Evolutionary conservation across 495 filamentous ascomycete species (phyloP).

Genomic region (Apodospora peruviana): DNA sequence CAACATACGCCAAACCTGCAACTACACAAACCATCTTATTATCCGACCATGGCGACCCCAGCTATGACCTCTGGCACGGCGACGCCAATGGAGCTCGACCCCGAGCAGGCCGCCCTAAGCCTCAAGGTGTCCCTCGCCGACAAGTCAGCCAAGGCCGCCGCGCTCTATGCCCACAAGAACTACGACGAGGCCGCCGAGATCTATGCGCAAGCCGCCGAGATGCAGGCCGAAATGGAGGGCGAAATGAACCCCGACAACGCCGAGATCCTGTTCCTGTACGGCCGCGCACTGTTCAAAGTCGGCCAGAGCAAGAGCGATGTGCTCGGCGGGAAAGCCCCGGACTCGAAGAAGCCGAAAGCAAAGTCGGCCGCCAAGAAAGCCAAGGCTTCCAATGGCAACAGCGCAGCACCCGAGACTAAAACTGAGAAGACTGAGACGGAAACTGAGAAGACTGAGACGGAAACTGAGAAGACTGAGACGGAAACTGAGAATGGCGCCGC

Average conservation of each 20-base stretch:
- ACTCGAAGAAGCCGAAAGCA: slow-evolving; percentile 45
- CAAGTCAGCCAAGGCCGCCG: slow-evolving; percentile 48
- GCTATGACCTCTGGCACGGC: slow-evolving; percentile 21
- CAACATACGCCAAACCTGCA: neutral
- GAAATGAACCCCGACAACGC: slow-evolving; percentile 87
- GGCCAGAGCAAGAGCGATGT: slow-evolving; percentile 93
- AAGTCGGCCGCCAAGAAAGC: slow-evolving; percentile 22
- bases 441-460: too few species aligned
- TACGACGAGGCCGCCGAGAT: slow-evolving; percentile 77
- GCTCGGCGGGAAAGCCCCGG: slow-evolving; percentile 73
- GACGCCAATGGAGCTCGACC: slow-evolving; percentile 29
- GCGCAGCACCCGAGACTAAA: slow-evolving; percentile 7
- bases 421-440: too few species aligned
- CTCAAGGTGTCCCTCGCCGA: slow-evolving; percentile 54
- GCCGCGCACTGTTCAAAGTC: slow-evolving; percentile 85
- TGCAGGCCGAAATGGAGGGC: slow-evolving; percentile 88
- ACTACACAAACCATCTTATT: neutral
- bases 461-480: slow-evolving; percentile 26
- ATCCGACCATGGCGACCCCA: slow-evolving; percentile 20
- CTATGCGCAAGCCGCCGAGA: slow-evolving; percentile 80
- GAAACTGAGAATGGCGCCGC: slow-evolving; percentile 29
- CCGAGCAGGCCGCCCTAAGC: slow-evolving; percentile 36
- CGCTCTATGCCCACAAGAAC: slow-evolving; percentile 74
- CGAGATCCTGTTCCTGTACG: slow-evolving; percentile 88
- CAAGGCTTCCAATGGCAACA: slow-evolving; percentile 14